Evolutionary conservation across 176 grass and related monocot species (phyloP).

Genomic region (Oryza meyeriana): DNA sequence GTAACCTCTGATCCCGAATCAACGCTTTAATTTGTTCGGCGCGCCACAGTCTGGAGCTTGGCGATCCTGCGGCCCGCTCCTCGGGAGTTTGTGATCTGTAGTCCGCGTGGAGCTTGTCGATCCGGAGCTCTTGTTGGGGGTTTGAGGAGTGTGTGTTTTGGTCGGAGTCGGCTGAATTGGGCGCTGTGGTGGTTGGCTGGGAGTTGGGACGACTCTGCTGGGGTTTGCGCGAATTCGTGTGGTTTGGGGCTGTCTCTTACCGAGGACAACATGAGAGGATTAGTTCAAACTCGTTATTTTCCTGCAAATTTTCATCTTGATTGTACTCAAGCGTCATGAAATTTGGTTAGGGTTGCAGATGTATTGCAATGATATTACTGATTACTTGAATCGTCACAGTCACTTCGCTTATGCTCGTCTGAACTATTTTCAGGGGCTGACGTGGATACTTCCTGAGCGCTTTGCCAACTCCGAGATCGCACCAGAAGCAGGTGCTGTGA

Average conservation of each 20-base stretch:
- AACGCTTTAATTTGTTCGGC: not conserved
- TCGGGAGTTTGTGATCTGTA: not conserved
- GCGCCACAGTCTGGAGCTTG: not conserved
- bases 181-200: not conserved
- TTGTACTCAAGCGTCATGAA: not conserved
- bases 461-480: slow-evolving; percentile 92
- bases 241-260: not conserved
- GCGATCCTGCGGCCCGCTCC: not conserved
- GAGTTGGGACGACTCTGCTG: not conserved
- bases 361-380: not conserved
- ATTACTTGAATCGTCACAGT: not conserved
- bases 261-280: not conserved
- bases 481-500: slow-evolving; percentile 82
- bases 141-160: not conserved
- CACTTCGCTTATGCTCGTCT: slow-evolving; percentile 2
- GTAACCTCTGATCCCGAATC: not conserved
- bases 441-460: slow-evolving; percentile 91
- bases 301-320: not conserved
- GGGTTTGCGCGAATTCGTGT: not conserved
- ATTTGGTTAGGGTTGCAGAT: not conserved
- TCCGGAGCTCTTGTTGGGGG: not conserved
- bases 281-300: not conserved
- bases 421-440: slow-evolving; percentile 57
- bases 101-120: not conserved
- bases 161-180: not conserved